Conservation (phyloP, 805 yeast genomes). For the Wickerhamiella occidentalis region DNA sequence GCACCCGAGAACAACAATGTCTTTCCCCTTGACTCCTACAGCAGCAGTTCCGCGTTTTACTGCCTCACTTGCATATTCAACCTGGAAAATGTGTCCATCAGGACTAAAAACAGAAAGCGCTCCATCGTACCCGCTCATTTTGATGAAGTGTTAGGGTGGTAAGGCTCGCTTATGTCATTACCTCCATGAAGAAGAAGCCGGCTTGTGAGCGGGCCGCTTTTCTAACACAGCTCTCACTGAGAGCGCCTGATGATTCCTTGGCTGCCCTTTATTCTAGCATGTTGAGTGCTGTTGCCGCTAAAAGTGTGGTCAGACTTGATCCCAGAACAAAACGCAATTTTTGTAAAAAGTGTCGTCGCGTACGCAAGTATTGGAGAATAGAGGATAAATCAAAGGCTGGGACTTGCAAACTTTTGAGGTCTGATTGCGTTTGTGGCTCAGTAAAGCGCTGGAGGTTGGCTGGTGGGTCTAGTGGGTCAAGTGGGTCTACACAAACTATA, state of each 20-base stretch:
- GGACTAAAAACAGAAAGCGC: slow-evolving; percentile 98
- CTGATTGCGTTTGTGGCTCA: slow-evolving; percentile 18
- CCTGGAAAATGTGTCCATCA: slow-evolving; percentile 98
- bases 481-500: too few relatives aligned
- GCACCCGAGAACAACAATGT: slow-evolving; percentile 86
- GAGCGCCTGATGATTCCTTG: slow-evolving; percentile 27
- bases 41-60: slow-evolving; percentile 98
- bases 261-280: slow-evolving; percentile 45
- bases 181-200: slow-evolving; percentile 16
- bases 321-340: slow-evolving; percentile 44
- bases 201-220: slow-evolving; percentile 24
- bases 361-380: slow-evolving; percentile 22
- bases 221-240: slow-evolving; percentile 26
- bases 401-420: slow-evolving; percentile 16
- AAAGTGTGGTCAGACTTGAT: slow-evolving; percentile 50
- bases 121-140: slow-evolving; percentile 98
- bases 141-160: neutral
- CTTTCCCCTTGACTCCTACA: slow-evolving; percentile 86
- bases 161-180: neutral
- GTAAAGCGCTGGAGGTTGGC: neutral
- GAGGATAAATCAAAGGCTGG: slow-evolving; percentile 33
- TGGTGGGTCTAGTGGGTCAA: too few relatives aligned
- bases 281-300: slow-evolving; percentile 51
- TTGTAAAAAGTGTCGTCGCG: slow-evolving; percentile 54
- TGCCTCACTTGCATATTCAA: slow-evolving; percentile 94